phyloP scores from a whole-genome alignment of 2,329 filamentous ascomycete species.

The Hypoxylon sp. region DNA sequence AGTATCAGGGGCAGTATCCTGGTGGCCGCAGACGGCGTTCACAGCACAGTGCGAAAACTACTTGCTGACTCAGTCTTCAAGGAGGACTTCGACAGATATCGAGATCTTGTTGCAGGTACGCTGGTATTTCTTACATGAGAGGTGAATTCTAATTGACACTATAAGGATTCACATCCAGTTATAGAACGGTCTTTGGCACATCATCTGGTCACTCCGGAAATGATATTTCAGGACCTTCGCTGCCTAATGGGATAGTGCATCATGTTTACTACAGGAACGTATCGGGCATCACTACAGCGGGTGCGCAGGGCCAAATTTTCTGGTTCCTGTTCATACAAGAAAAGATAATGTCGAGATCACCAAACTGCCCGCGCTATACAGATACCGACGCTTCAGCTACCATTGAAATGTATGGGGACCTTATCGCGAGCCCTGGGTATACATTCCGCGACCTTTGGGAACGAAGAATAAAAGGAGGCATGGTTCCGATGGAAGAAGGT shows the following conservation, averaged over 20 bases:
- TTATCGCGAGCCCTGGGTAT: slow-evolving; percentile 19
- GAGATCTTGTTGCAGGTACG: slow-evolving; percentile 20
- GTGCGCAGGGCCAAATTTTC: slow-evolving; percentile 23
- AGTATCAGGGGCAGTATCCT: slow-evolving; percentile 38
- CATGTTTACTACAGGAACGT: slow-evolving; percentile 31
- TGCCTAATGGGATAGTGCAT: slow-evolving; percentile 30
- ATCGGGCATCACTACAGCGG: slow-evolving; percentile 35
- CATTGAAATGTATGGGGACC: slow-evolving; percentile 36
- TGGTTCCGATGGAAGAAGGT: slow-evolving; percentile 45
- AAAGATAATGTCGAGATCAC: slow-evolving; percentile 14
- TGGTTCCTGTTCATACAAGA: slow-evolving; percentile 45
- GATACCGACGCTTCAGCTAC: slow-evolving; percentile 29
- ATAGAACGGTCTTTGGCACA: slow-evolving; percentile 39
- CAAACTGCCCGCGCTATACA: slow-evolving; percentile 31
- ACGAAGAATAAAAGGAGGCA: slow-evolving; percentile 29
- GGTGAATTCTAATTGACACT: not conserved
- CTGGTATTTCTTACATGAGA: not conserved
- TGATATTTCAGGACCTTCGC: not conserved
- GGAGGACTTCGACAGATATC: slow-evolving; percentile 21
- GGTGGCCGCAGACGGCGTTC: slow-evolving; percentile 39
- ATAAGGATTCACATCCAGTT: slow-evolving; percentile 35
- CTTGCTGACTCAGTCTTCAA: slow-evolving; percentile 26
- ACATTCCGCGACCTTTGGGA: slow-evolving; percentile 43
- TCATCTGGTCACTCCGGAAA: slow-evolving; percentile 15
- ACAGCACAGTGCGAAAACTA: slow-evolving; percentile 36